Evolutionary conservation across 2,329 filamentous ascomycete genomes (phyloP).

Genomic region (Neoarthrinium moseri): DNA sequence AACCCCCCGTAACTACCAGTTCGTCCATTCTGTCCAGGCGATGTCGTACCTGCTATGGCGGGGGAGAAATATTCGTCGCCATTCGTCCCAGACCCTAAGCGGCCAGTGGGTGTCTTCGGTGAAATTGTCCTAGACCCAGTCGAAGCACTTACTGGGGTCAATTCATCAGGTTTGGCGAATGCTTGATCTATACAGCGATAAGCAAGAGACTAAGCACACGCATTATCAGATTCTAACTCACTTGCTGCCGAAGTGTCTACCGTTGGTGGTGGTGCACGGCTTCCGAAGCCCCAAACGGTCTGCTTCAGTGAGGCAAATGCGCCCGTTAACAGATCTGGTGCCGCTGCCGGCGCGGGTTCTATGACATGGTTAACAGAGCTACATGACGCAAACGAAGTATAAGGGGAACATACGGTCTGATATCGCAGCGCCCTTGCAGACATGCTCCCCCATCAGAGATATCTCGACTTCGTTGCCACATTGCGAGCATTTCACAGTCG

Average conservation of each 20-base stretch:
- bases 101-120: slow-evolving; percentile 55
- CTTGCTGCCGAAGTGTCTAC: slow-evolving; percentile 59
- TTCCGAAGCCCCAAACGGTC: slow-evolving; percentile 36
- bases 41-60: slow-evolving; percentile 41
- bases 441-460: slow-evolving; percentile 80
- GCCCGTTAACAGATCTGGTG: slow-evolving; percentile 31
- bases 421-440: slow-evolving; percentile 55
- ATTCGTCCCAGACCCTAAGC: slow-evolving; percentile 39
- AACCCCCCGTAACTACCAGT: slow-evolving; percentile 52
- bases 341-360: slow-evolving; percentile 11
- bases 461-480: slow-evolving; percentile 80
- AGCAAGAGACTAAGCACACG: not conserved
- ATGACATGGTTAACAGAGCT: slow-evolving; percentile 1
- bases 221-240: slow-evolving; percentile 34
- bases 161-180: slow-evolving; percentile 53
- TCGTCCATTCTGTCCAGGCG: slow-evolving; percentile 36
- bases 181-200: slow-evolving; percentile 43
- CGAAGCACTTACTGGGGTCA: slow-evolving; percentile 63
- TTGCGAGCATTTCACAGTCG: slow-evolving; percentile 83
- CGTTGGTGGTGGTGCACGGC: slow-evolving; percentile 43
- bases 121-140: slow-evolving; percentile 61
- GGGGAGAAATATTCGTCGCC: slow-evolving; percentile 45
- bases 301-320: slow-evolving; percentile 35
- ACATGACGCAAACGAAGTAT: not conserved
- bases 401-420: slow-evolving; percentile 40